Evolutionary conservation across 768 basidiomycete species (phyloP).

Genomic region (Rhodocollybia butyracea): DNA sequence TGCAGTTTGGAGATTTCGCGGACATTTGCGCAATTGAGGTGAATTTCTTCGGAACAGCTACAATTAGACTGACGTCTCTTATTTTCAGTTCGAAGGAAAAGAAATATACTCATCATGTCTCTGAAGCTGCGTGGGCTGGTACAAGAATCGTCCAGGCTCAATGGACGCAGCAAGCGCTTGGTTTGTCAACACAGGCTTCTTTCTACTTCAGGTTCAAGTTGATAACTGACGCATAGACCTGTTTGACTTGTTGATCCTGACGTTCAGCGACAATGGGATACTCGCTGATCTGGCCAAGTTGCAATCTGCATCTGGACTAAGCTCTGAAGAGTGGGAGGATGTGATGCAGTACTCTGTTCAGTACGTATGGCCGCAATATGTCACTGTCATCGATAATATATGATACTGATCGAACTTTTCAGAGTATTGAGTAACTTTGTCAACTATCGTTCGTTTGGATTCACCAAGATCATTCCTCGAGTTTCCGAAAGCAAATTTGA

Average conservation of each 20-base stretch:
- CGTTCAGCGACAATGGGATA: conserved; percentile 58
- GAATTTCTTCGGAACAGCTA: neutral
- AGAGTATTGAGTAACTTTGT: conserved; percentile 55
- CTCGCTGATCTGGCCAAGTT: conserved; percentile 56
- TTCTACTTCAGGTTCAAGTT: neutral
- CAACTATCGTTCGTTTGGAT: conserved; percentile 82
- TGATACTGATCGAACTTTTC: too few relatives aligned
- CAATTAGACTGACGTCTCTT: neutral
- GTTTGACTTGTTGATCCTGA: conserved; percentile 68
- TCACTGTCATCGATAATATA: neutral
- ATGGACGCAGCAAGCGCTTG: conserved; percentile 68
- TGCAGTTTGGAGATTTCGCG: conserved; percentile 68
- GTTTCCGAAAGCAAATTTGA: conserved; percentile 58
- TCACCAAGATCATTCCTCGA: conserved; percentile 83
- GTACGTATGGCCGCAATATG: conserved; percentile 33
- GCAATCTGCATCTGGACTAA: conserved; percentile 50
- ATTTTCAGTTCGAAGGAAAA: conserved; percentile 62
- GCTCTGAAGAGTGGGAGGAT: conserved; percentile 61
- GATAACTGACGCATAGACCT: conserved; percentile 41
- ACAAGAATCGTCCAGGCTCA: conserved; percentile 81
- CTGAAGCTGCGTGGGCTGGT: conserved; percentile 79
- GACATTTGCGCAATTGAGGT: conserved; percentile 72
- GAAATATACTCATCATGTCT: conserved; percentile 73
- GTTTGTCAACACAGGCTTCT: conserved; percentile 1
- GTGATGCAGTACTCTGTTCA: conserved; percentile 72